Conservation (phyloP, 129 eudicot genomes). For the Pulicaria dysenterica region DNA sequence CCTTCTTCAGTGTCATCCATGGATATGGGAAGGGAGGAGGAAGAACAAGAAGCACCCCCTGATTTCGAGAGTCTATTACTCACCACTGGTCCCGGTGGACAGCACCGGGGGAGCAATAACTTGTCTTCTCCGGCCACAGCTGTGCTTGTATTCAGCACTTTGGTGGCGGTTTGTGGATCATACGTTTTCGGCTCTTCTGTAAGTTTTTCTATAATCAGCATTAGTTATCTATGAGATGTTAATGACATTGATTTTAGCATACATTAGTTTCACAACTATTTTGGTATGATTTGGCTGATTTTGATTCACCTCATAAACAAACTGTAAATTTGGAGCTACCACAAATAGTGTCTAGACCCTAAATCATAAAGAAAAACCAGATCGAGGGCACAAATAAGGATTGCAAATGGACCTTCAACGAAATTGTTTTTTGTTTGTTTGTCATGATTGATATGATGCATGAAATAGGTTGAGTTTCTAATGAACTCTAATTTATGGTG, state of each 20-base stretch:
- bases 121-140: slow-evolving; percentile 33
- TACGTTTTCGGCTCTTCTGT: slow-evolving; percentile 77
- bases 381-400: too few relatives aligned
- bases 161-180: slow-evolving; percentile 71
- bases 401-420: too few relatives aligned
- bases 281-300: too few relatives aligned
- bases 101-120: slow-evolving; percentile 7
- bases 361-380: too few relatives aligned
- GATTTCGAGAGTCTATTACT: slow-evolving; percentile 13
- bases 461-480: background rate
- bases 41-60: slow-evolving; percentile 1
- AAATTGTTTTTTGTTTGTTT: too few relatives aligned
- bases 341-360: too few relatives aligned
- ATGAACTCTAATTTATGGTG: background rate
- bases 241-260: too few relatives aligned
- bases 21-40: background rate
- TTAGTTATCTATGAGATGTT: background rate
- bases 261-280: too few relatives aligned
- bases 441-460: background rate
- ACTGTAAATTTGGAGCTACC: too few relatives aligned
- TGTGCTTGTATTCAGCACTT: slow-evolving; percentile 61
- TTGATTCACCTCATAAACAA: too few relatives aligned
- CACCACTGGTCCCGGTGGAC: background rate
- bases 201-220: slow-evolving; percentile 24
- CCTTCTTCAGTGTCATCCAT: too few relatives aligned